Evolutionary conservation across 306 rosid genomes (phyloP).

Genomic region (Sindora glabra): DNA sequence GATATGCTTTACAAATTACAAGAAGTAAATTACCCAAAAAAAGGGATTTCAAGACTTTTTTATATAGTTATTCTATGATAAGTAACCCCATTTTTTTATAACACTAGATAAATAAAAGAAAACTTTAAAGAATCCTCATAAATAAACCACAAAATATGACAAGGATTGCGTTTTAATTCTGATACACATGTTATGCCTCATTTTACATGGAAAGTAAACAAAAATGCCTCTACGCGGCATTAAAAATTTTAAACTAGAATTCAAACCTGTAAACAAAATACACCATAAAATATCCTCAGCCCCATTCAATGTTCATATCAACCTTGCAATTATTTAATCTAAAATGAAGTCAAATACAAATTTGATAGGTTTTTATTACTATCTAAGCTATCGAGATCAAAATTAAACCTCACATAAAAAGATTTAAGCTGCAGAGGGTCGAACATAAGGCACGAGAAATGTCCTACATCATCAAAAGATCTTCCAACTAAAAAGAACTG

Average conservation of each 20-base stretch:
- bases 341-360: not conserved
- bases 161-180: too few relatives aligned
- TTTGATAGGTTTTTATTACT: not conserved
- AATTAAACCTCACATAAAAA: not conserved
- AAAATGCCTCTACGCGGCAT: not conserved
- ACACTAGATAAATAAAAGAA: not conserved
- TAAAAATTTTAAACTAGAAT: not conserved
- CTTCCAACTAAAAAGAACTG: too few relatives aligned
- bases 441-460: too few relatives aligned
- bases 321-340: not conserved
- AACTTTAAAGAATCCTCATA: not conserved
- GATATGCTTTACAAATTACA: not conserved
- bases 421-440: too few relatives aligned
- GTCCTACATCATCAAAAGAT: too few relatives aligned
- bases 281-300: not conserved
- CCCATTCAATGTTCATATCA: not conserved
- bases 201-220: not conserved
- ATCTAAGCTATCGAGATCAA: not conserved
- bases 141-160: too few relatives aligned
- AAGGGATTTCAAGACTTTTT: slow-evolving; percentile 4
- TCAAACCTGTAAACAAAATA: not conserved
- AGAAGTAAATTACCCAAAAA: not conserved
- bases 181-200: not conserved
- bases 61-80: not conserved
- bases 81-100: too few relatives aligned